Evolutionary conservation across 371 early-diverging fungal genomes (phyloP).

Genomic region (Rhizopus arrhizus): DNA sequence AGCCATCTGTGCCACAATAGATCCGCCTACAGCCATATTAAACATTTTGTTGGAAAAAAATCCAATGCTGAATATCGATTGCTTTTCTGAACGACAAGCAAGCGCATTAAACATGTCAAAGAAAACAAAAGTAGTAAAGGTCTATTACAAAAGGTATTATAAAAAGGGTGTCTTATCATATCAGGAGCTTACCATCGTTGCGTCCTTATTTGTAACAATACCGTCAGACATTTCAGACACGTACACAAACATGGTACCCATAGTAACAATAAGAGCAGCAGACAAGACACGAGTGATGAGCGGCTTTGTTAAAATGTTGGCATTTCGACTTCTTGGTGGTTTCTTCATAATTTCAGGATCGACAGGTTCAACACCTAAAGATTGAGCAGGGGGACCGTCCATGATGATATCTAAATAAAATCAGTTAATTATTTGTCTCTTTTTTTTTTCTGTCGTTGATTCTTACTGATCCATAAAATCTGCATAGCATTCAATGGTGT

Average conservation of each 20-base stretch:
- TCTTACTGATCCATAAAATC: conserved; percentile 94
- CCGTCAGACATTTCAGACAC: conserved; percentile 79
- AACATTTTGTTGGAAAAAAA: conserved; percentile 87
- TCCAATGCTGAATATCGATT: conserved; percentile 81
- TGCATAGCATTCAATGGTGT: conserved; percentile 97
- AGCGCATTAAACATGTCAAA: conserved; percentile 96
- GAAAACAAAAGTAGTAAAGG: conserved; percentile 94
- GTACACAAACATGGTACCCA: conserved; percentile 87
- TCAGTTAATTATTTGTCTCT: neutral
- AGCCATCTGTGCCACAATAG: conserved; percentile 82
- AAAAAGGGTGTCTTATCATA: neutral
- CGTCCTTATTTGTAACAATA: conserved; percentile 74
- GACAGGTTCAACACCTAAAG: conserved; percentile 84
- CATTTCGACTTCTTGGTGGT: conserved; percentile 76
- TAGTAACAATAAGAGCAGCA: conserved; percentile 80
- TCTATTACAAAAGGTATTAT: conserved; percentile 47
- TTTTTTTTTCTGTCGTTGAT: neutral
- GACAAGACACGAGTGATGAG: conserved; percentile 78
- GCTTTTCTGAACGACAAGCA: conserved; percentile 84
- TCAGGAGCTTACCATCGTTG: conserved; percentile 80
- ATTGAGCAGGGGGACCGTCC: conserved; percentile 94
- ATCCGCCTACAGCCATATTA: conserved; percentile 80
- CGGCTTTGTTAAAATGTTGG: conserved; percentile 75
- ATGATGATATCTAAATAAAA: conserved; percentile 75
- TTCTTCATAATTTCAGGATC: conserved; percentile 83